Evolutionary conservation across 75 land plant species (phyloP).

Genomic region (Picea sitchensis): DNA sequence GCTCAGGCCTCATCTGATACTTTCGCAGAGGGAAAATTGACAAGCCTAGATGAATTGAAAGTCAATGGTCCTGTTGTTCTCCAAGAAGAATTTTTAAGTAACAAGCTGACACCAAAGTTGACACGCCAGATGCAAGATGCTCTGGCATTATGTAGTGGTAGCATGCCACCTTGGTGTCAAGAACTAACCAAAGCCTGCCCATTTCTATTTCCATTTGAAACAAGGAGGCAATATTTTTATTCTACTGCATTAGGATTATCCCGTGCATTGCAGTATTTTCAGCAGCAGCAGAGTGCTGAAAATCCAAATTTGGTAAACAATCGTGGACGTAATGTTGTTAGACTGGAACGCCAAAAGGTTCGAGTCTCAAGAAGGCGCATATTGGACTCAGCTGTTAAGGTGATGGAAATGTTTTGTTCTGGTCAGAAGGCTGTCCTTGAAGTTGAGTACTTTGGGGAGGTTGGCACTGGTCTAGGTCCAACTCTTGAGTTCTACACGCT

Average conservation of each 20-base stretch:
- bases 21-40: constrained; percentile 66
- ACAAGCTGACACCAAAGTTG: constrained; percentile 81
- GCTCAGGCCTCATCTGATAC: constrained; percentile 35
- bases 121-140: constrained; percentile 89
- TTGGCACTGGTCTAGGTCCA: constrained; percentile 94
- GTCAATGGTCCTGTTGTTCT: constrained; percentile 36
- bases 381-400: constrained; percentile 78
- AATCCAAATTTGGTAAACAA: constrained; percentile 28
- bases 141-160: constrained; percentile 45
- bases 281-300: constrained; percentile 29
- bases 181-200: constrained; percentile 69
- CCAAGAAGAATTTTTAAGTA: constrained; percentile 67
- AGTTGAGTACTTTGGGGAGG: constrained; percentile 81
- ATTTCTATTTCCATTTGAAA: constrained; percentile 82
- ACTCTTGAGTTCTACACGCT: constrained; percentile 92
- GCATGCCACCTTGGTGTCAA: constrained; percentile 83
- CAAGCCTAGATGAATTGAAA: constrained; percentile 39
- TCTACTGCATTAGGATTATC: constrained; percentile 57
- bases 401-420: constrained; percentile 66
- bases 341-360: constrained; percentile 66
- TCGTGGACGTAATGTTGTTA: constrained; percentile 31
- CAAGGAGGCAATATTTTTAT: constrained; percentile 71
- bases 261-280: constrained; percentile 32
- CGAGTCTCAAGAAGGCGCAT: constrained; percentile 59
- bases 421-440: constrained; percentile 54